Evolutionary conservation across 108 stramenopile species (phyloP).

Genomic region (Phaeodactylum tricornutum): DNA sequence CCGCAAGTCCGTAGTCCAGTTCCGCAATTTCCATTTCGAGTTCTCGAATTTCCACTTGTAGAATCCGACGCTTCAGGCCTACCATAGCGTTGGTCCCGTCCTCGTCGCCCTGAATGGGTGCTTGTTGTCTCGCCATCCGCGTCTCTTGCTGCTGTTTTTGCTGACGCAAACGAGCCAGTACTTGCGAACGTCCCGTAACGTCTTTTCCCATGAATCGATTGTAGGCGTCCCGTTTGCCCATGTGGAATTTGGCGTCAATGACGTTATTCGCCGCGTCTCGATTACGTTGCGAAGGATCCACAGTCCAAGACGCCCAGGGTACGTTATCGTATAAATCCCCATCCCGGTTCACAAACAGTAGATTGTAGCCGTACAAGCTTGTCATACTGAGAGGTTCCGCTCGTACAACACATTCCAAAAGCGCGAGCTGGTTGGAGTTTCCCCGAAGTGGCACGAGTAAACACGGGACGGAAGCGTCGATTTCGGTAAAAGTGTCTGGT

Average conservation of each 20-base stretch:
- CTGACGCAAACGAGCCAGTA: slow-evolving; percentile 1
- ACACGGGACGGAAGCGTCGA: not conserved
- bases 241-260: slow-evolving; percentile 37
- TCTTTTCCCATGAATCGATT: slow-evolving; percentile 78
- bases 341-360: slow-evolving; percentile 60
- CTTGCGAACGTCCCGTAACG: not conserved
- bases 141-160: slow-evolving; percentile 27
- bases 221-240: slow-evolving; percentile 84
- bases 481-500: not conserved
- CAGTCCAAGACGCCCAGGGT: slow-evolving; percentile 63
- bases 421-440: too few relatives aligned
- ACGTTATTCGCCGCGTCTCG: slow-evolving; percentile 65
- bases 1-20: slow-evolving; percentile 47
- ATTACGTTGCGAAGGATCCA: slow-evolving; percentile 52
- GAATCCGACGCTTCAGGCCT: slow-evolving; percentile 41
- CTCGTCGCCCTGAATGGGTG: slow-evolving; percentile 16
- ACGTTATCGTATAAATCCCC: slow-evolving; percentile 63
- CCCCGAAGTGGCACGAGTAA: too few relatives aligned
- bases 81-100: slow-evolving; percentile 9
- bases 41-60: slow-evolving; percentile 61
- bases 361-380: slow-evolving; percentile 37
- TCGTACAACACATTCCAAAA: too few relatives aligned
- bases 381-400: too few relatives aligned
- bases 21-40: slow-evolving; percentile 60
- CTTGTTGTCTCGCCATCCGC: slow-evolving; percentile 25